Evolutionary conservation across 2,329 filamentous ascomycete species (phyloP).

Genomic region (Colletotrichum sansevieriae): DNA sequence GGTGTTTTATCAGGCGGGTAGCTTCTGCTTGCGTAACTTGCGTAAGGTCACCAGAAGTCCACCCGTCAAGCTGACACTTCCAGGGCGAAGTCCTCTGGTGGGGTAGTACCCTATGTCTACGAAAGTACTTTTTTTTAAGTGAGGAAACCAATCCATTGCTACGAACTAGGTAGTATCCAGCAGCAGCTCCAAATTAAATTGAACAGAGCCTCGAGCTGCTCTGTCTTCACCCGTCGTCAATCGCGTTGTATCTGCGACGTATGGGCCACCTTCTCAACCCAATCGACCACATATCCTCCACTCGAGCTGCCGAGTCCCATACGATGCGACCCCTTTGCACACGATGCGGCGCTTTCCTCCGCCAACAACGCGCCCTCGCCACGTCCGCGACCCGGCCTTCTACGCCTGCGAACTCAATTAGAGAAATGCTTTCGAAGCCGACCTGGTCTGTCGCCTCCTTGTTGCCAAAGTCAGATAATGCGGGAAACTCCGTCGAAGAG

Average conservation of each 20-base stretch:
- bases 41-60: not conserved
- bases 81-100: too few relatives aligned
- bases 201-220: slow-evolving; percentile 13
- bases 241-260: not conserved
- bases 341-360: slow-evolving; percentile 25
- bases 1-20: slow-evolving; percentile 5
- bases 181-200: slow-evolving; percentile 26
- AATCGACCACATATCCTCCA: not conserved
- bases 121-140: too few relatives aligned
- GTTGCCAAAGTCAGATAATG: slow-evolving; percentile 55
- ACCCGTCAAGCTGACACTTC: too few relatives aligned
- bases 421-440: slow-evolving; percentile 74
- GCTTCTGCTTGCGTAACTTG: slow-evolving; percentile 1
- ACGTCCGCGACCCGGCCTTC: slow-evolving; percentile 27
- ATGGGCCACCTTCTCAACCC: not conserved
- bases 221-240: slow-evolving; percentile 12
- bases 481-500: slow-evolving; percentile 48
- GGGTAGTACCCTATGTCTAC: not conserved
- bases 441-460: slow-evolving; percentile 88
- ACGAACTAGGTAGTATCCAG: slow-evolving; percentile 20
- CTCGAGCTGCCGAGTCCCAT: not conserved
- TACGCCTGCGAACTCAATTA: slow-evolving; percentile 37
- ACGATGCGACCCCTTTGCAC: slow-evolving; percentile 27
- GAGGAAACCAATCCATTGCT: too few relatives aligned
- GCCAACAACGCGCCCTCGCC: slow-evolving; percentile 32